Evolutionary conservation across 192 early-diverging fungal genomes (phyloP), one percentile per base, ranked within the genome.

Genomic region (Coemansia sp.): DNA sequence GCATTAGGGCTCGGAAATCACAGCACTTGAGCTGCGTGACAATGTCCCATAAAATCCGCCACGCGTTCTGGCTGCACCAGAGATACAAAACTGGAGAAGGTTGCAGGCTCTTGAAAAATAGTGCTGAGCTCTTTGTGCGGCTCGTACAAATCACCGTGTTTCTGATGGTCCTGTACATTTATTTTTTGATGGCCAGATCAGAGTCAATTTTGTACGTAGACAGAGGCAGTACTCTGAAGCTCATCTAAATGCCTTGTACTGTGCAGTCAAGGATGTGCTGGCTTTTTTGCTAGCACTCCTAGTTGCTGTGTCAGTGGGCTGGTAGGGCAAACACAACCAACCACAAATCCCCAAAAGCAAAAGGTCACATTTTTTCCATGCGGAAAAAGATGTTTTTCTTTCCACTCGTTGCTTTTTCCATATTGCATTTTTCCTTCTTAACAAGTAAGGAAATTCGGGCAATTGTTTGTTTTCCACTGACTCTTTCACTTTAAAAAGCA

Each of bases 151-250:
- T 59, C 4, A 46, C 73, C 70, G 72, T 75, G 72, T 81, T 81
- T 66, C 70, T 72, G 56, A 51, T 40, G 52, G 71, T 40, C 70
- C 73, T 74, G 71, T 74, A 74, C 66, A 63, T 64, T 67, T 67
- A 62, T 63, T 64, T 28, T 53, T 12, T 48, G 18, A 55, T 81
- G 69, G 66, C 62, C 57, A 58, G 13, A 59, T 40, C 42, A 67
- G 74, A 66, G 78, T 81, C 78, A 75, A 63, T 72, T 67, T 75
- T 65, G 59, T 63, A 72, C 60, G 70, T 72, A 81, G 73, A 75
- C 66, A 59, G 48, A 74, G 60, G 71, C 49, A 73, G 58, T 51
- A 42, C 58, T 58, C 45, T 60, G 45, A 61, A 39, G 78, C 78
- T 70, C 70, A 69, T 75, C 78, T 81, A 37, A 81, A 69, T 63